Base-by-base conservation (phyloP, 768 basidiomycete species). In the Leccinum fibrillosum region DNA sequence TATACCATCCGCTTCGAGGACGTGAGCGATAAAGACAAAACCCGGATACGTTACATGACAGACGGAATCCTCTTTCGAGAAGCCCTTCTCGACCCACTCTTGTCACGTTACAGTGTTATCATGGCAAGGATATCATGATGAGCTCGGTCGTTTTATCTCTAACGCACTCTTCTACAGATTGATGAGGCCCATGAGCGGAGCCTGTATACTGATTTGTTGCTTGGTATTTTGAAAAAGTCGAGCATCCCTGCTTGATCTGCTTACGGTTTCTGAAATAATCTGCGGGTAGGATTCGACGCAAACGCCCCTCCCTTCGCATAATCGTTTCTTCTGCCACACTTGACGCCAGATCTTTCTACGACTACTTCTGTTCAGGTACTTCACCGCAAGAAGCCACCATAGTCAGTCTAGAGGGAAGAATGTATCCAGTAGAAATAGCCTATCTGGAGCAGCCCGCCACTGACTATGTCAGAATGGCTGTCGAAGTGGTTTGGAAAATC, bases 21-120 rank as follows among this genome's bases (percentile, higher is more conserved):
- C 64, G 85, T 96, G 53, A 91, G 88, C 66, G 83, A 83, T 69
- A 92, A 90, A 65, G 83, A 89, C 28, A 79, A 84, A 53, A 98
- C 97, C 2, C 82, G 92, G 26, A 92, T 99, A 71, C 81, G 94
- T 44, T 99, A 98, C 72, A 83, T 98, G 84, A 99, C 97, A 32
- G 97, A 99, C 71, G 97, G 97, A 48, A 95, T 98, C 87, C 85
- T 99, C 37, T 98, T 98, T 71, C 85, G 95, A 58, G 95, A 98
- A 75, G 88, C 89, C 23, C 82, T 98, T 66, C 78, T 94, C 37
- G 96, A 99, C 69, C 97, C 97, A 17, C 73, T 98, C 28, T 80
- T 99, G 53, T 92, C 89, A 69, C 86, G 88, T 25, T 98, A 95
- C 67, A 96, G 93, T 66, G 93, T 94, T 10, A 89, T 98, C 60